Base-by-base conservation (phyloP, 2,329 filamentous ascomycete species). In the Fusarium liriodendri region DNA sequence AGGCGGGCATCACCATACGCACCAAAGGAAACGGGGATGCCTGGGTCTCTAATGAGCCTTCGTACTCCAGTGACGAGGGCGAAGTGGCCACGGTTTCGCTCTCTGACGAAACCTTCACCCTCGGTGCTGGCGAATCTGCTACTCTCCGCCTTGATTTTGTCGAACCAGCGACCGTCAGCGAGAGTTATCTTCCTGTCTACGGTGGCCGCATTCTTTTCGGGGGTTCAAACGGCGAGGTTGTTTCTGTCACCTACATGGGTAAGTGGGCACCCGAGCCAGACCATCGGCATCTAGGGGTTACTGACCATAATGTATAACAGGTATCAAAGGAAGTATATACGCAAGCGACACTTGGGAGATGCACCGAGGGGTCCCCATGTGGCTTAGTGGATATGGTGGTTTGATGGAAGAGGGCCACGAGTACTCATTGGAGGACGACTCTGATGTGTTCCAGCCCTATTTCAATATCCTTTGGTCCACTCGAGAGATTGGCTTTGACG, bases 271-370 rank as follows among this genome's bases (percentile, higher is more conserved):
- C n/a, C 9, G 18, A 29, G 27, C 50, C 50, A 32, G 27, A 11
- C 3, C 18, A 6, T 54, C 18, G 20, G 27, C 42, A 45, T 25
- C 20, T 22, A 7, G 38, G 35, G 42, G 11, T 29, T 29, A 29
- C 29, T 60, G 13, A 45, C 25, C n/a, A 4, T 35, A 16, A 37
- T 57, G 32, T 10, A 20, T 22, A n/a, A 38, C 29, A 65, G 63
- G 63, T n/a, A 64, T 68, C 33, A 68, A 68, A 25, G 61, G 66
- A 38, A 64, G 60, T 33, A 45, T 68, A 18, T 58, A 64, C 25
- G 61, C 54, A 6, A 55, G 50, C 33, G 60, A 64, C 22, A 59
- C 50, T 10, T 62, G 66, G 66, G 54, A 68, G 20, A 64, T 64
- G 62, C n/a, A 59, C 16, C 62, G 62, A n/a, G 66, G 62, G 27